Conservation (phyloP, 2,329 filamentous ascomycete species). For the Aureobasidium sp. region DNA sequence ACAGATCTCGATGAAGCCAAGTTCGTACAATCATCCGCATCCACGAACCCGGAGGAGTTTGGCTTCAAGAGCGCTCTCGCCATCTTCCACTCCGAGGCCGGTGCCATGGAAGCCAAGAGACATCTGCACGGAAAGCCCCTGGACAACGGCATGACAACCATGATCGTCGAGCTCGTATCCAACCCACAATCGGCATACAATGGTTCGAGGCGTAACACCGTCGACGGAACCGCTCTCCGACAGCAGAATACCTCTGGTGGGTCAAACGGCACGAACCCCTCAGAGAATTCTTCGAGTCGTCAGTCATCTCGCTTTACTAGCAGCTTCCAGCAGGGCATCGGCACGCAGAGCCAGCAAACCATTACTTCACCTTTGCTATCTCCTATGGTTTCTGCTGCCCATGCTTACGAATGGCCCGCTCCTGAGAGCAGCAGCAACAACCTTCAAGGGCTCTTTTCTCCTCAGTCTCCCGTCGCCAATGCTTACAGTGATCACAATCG, state of each 20-base stretch:
- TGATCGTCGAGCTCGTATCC: constrained; percentile 51
- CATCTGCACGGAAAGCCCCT: constrained; percentile 57
- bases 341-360: not conserved
- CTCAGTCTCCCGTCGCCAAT: constrained; percentile 66
- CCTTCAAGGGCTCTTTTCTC: constrained; percentile 61
- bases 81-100: constrained; percentile 49
- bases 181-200: constrained; percentile 21
- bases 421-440: constrained; percentile 45
- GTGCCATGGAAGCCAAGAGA: constrained; percentile 53
- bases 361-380: constrained; percentile 48
- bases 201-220: constrained; percentile 44
- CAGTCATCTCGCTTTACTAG: constrained; percentile 56
- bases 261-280: constrained; percentile 36
- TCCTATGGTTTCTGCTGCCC: constrained; percentile 41
- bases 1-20: constrained; percentile 51
- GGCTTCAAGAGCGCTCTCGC: constrained; percentile 53
- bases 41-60: constrained; percentile 29
- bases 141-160: constrained; percentile 52
- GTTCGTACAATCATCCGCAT: constrained; percentile 47
- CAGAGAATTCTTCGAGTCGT: constrained; percentile 37
- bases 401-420: constrained; percentile 51
- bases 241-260: constrained; percentile 38
- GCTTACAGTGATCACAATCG: constrained; percentile 56
- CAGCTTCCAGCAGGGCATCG: constrained; percentile 32
- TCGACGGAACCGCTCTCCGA: constrained; percentile 41